phyloP scores from a whole-genome alignment of 2,329 filamentous ascomycete species.

The Rutstroemia sp. region DNA sequence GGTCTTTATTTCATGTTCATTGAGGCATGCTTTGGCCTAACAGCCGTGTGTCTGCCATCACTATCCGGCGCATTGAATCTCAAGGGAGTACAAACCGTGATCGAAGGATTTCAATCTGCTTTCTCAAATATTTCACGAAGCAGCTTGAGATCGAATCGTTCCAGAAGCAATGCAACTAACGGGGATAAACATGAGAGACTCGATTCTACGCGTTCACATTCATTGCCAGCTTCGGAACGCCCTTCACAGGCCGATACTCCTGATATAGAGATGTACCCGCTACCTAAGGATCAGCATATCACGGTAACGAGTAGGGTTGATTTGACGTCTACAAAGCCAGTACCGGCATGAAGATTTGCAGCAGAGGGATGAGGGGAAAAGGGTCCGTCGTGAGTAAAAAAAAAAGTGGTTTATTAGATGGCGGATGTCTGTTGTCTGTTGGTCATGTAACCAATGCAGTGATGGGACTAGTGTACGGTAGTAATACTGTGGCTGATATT shows the following conservation, averaged over 20 bases:
- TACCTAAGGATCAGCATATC: neutral
- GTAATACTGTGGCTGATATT: too few relatives aligned
- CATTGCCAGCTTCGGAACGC: neutral
- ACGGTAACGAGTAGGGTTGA: neutral
- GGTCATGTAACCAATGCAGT: neutral
- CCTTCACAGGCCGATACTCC: neutral
- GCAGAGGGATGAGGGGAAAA: neutral
- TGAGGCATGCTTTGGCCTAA: neutral
- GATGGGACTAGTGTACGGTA: too few relatives aligned
- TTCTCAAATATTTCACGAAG: conserved; percentile 30
- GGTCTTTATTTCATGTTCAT: neutral
- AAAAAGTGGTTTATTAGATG: neutral
- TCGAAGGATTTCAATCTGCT: neutral
- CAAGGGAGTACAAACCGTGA: neutral
- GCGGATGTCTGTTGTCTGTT: neutral
- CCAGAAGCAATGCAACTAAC: neutral
- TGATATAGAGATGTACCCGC: neutral
- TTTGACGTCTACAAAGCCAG: neutral
- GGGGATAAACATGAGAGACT: neutral
- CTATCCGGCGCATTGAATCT: neutral
- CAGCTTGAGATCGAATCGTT: neutral
- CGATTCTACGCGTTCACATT: neutral
- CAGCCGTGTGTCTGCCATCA: neutral
- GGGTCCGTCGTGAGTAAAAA: neutral
- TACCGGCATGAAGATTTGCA: neutral